Evolutionary conservation across 139 green algal genomes (phyloP).

Genomic region (Helicosporidium sp.): DNA sequence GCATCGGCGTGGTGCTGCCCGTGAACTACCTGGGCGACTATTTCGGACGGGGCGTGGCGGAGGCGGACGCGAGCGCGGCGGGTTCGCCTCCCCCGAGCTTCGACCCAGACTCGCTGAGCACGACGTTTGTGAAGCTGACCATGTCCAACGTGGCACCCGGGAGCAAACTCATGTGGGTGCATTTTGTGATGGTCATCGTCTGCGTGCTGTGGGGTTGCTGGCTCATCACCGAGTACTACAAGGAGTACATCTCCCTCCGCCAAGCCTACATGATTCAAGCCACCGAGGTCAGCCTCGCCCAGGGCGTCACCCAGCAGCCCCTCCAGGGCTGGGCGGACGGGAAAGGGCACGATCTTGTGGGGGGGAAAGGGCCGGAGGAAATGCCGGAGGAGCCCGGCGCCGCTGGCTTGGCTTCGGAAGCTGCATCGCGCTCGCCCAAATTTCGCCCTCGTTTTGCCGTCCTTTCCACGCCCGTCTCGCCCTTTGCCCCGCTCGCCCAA

Average conservation of each 20-base stretch:
- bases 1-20: constrained; percentile 13
- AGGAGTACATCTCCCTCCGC: constrained; percentile 21
- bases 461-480: too few species aligned
- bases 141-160: constrained; percentile 17
- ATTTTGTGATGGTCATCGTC: constrained; percentile 16
- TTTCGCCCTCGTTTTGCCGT: too few species aligned
- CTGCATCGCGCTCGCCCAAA: too few species aligned
- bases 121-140: constrained; percentile 17
- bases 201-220: constrained; percentile 11
- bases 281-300: constrained; percentile 1
- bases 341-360: too few species aligned
- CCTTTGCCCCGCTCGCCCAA: too few species aligned
- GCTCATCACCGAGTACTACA: constrained; percentile 19
- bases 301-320: not conserved
- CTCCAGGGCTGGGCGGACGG: too few species aligned
- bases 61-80: too few species aligned
- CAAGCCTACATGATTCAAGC: constrained; percentile 15
- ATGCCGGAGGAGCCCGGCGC: not conserved
- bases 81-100: too few species aligned
- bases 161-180: constrained; percentile 10
- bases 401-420: too few species aligned
- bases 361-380: not conserved
- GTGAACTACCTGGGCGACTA: constrained; percentile 17
- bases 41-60: too few species aligned
- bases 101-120: constrained; percentile 8